Percentiles rank a stretch among this genome's conserved stretches.
Evolutionary conservation across 1,139 yeast genomes (phyloP).

Genomic region (Candida gigantensis): DNA sequence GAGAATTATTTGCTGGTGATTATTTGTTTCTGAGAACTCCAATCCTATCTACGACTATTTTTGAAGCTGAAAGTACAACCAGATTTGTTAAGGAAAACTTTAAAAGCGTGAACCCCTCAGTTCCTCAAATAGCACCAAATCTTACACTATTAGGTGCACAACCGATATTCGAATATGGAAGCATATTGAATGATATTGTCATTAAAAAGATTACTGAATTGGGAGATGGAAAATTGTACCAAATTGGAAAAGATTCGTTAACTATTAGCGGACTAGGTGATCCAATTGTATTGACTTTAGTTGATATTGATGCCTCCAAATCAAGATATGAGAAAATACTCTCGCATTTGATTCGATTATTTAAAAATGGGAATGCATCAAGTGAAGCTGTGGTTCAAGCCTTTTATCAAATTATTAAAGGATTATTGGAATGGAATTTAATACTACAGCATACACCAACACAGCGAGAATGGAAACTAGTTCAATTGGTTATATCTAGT

Average conservation of each 20-base stretch:
- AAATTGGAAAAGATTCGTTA: slow-evolving; percentile 21
- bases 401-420: slow-evolving; percentile 22
- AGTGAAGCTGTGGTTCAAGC: slow-evolving; percentile 13
- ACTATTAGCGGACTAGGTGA: slow-evolving; percentile 21
- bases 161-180: slow-evolving; percentile 11
- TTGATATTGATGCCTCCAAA: slow-evolving; percentile 24
- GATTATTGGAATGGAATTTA: slow-evolving; percentile 34
- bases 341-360: slow-evolving; percentile 16
- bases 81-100: slow-evolving; percentile 5
- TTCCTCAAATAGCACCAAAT: slow-evolving; percentile 3
- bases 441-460: slow-evolving; percentile 31
- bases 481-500: slow-evolving; percentile 8
- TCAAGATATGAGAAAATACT: slow-evolving; percentile 19
- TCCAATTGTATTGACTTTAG: slow-evolving; percentile 26
- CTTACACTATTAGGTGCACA: slow-evolving; percentile 6
- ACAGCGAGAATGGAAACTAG: slow-evolving; percentile 18
- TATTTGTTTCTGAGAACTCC: slow-evolving; percentile 34
- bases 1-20: slow-evolving; percentile 16
- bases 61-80: slow-evolving; percentile 39
- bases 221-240: slow-evolving; percentile 25
- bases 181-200: slow-evolving; percentile 20
- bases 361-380: slow-evolving; percentile 8
- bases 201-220: slow-evolving; percentile 23
- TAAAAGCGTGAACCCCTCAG: slow-evolving; percentile 2
- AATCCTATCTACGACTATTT: slow-evolving; percentile 29